Conservation (phyloP, 805 yeast species). For the Phaffomyces antillensis region DNA sequence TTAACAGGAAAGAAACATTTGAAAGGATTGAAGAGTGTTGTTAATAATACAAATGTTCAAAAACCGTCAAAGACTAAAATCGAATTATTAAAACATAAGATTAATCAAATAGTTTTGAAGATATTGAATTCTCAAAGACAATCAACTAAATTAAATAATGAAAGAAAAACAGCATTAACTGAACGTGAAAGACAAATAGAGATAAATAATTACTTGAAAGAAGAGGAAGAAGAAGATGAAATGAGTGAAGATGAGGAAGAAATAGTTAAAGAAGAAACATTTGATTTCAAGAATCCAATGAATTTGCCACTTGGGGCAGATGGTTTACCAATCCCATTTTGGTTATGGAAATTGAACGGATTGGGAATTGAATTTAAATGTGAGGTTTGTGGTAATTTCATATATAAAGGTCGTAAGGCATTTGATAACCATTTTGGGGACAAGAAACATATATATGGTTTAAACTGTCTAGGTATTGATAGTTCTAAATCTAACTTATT, state of each 20-base stretch:
- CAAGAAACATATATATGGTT: conserved; percentile 62
- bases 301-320: conserved; percentile 79
- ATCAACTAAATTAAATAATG: conserved; percentile 52
- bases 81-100: conserved; percentile 29
- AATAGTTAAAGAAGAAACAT: conserved; percentile 24
- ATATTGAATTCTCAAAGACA: conserved; percentile 25
- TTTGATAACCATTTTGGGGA: conserved; percentile 75
- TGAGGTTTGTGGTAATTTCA: conserved; percentile 77
- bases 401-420: conserved; percentile 64
- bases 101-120: conserved; percentile 27
- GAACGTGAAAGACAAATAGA: conserved; percentile 39
- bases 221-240: conserved; percentile 21
- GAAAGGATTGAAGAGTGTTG: conserved; percentile 32
- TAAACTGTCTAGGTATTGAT: conserved; percentile 65
- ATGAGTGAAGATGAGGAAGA: conserved; percentile 7
- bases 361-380: conserved; percentile 64
- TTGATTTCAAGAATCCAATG: conserved; percentile 32
- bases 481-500: conserved; percentile 38
- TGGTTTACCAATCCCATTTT: conserved; percentile 86
- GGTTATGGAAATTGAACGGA: conserved; percentile 91
- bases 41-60: conserved; percentile 1
- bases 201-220: conserved; percentile 11
- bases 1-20: conserved; percentile 68
- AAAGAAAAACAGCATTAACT: conserved; percentile 61
- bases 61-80: conserved; percentile 14